phyloP scores from a whole-genome alignment of 2,329 filamentous ascomycete genomes.

The Talaromyces piceae region DNA sequence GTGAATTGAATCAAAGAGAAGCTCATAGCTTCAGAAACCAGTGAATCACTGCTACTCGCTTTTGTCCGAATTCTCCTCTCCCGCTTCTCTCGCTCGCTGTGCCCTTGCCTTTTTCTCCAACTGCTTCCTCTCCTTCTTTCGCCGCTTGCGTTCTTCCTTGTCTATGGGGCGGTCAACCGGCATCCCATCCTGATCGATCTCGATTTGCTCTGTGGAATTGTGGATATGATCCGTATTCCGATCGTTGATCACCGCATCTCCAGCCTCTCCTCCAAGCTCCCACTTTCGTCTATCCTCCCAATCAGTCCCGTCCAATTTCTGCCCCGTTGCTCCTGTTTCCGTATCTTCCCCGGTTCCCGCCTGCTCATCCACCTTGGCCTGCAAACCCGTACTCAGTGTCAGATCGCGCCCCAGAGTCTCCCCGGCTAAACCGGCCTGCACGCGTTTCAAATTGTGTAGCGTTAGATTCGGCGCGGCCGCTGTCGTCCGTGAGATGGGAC shows the following conservation, averaged over 20 bases:
- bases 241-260: slow-evolving; percentile 16
- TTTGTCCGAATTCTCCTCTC: slow-evolving; percentile 10
- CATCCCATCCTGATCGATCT: slow-evolving; percentile 30
- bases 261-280: slow-evolving; percentile 25
- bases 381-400: slow-evolving; percentile 26
- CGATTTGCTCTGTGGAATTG: slow-evolving; percentile 26
- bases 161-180: slow-evolving; percentile 29
- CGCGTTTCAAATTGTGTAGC: slow-evolving; percentile 39
- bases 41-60: slow-evolving; percentile 2
- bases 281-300: slow-evolving; percentile 31
- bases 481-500: slow-evolving; percentile 35
- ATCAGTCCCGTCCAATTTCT: slow-evolving; percentile 11
- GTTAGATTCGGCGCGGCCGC: slow-evolving; percentile 35
- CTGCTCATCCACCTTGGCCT: slow-evolving; percentile 10
- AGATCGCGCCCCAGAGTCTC: slow-evolving; percentile 37
- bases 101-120: slow-evolving; percentile 34
- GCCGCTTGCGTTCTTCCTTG: slow-evolving; percentile 47
- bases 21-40: not conserved
- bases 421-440: slow-evolving; percentile 37
- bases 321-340: slow-evolving; percentile 26
- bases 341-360: slow-evolving; percentile 17
- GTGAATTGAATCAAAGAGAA: not conserved
- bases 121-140: slow-evolving; percentile 48
- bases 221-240: slow-evolving; percentile 1
- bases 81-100: slow-evolving; percentile 18